Conservation (phyloP, 176 grass and related monocot genomes). For the Bothriochloa decipiens region DNA sequence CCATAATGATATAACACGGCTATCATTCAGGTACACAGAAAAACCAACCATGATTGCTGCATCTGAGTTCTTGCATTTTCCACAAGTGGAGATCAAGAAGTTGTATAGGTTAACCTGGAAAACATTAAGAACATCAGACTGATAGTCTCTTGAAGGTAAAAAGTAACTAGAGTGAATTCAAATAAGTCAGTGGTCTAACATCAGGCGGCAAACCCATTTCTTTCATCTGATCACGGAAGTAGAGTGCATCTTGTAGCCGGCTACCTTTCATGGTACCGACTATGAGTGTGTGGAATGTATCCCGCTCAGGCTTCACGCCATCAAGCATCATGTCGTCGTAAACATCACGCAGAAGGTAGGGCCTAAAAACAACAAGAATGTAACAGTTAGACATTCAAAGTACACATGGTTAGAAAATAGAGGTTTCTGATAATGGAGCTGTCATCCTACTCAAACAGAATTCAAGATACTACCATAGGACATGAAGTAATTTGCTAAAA, state of each 20-base stretch:
- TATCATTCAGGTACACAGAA: background rate
- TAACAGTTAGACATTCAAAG: conserved; percentile 10
- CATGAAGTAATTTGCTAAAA: conserved; percentile 25
- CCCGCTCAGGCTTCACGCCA: conserved; percentile 81
- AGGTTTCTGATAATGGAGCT: conserved; percentile 13
- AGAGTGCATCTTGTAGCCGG: conserved; percentile 89
- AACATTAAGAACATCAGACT: conserved; percentile 38
- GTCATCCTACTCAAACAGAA: background rate
- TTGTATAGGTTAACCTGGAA: conserved; percentile 99
- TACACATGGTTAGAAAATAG: background rate
- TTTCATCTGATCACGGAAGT: conserved; percentile 97
- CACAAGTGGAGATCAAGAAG: conserved; percentile 93
- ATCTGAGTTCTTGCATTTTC: conserved; percentile 90
- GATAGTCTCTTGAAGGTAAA: background rate
- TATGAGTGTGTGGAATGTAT: conserved; percentile 88
- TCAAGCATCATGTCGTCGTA: conserved; percentile 97
- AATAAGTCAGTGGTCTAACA: conserved; percentile 52
- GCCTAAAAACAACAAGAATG: conserved; percentile 42
- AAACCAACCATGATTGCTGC: conserved; percentile 76
- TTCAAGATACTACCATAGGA: conserved; percentile 1
- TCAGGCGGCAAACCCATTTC: conserved; percentile 87
- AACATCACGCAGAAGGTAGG: conserved; percentile 83
- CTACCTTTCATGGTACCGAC: conserved; percentile 93
- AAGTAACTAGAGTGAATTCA: conserved; percentile 28
- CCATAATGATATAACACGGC: conserved; percentile 8